phyloP scores from a whole-genome alignment of 257 asterid species.

The Petunia axillaris region DNA sequence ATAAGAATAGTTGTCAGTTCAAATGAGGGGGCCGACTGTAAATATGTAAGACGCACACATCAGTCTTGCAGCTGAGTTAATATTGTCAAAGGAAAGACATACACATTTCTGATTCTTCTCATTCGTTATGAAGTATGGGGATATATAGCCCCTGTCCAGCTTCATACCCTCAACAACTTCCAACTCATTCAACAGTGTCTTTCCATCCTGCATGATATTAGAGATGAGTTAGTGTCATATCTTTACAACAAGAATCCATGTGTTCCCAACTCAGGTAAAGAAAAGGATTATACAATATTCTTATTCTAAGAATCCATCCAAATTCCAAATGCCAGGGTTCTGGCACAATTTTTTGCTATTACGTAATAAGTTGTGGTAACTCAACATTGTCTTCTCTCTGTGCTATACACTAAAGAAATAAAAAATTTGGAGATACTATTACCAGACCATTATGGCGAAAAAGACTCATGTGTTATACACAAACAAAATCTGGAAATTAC shows the following conservation, averaged over 20 bases:
- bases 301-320: not conserved
- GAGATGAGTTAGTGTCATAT: not conserved
- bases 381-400: not conserved
- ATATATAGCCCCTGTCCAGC: conserved; percentile 63
- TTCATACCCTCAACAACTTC: conserved; percentile 74
- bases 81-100: conserved; percentile 22
- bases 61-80: not conserved
- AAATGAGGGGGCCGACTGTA: not conserved
- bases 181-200: conserved; percentile 54
- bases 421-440: not conserved
- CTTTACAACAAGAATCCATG: not conserved
- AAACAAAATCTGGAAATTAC: conserved; percentile 26
- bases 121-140: conserved; percentile 62
- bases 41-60: not conserved
- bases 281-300: not conserved
- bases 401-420: not conserved
- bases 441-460: not conserved
- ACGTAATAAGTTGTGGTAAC: not conserved
- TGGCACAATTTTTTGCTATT: not conserved
- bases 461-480: not conserved
- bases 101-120: conserved; percentile 61
- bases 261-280: conserved; percentile 1
- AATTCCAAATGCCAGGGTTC: not conserved
- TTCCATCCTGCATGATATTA: conserved; percentile 48
- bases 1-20: not conserved